Evolutionary conservation across 306 rosid genomes (phyloP).

Genomic region (Trifolium fragiferum): DNA sequence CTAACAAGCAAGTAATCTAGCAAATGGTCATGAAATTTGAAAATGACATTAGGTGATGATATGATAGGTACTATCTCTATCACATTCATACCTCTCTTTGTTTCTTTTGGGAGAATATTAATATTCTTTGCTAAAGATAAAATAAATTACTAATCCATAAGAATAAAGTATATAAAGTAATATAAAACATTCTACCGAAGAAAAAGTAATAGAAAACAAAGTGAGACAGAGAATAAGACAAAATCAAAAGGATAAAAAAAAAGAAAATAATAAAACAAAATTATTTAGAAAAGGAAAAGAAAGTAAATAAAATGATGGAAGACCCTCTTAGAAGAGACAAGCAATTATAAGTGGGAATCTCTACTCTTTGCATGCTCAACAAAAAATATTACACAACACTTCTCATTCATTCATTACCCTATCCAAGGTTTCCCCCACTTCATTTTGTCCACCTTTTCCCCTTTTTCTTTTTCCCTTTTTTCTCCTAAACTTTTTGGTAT

Average conservation of each 20-base stretch:
- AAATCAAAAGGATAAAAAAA: slow-evolving; percentile 25
- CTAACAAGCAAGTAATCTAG: slow-evolving; percentile 30
- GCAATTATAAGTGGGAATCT: slow-evolving; percentile 69
- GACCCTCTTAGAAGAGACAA: slow-evolving; percentile 57
- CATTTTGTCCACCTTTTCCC: slow-evolving; percentile 32
- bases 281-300: not conserved
- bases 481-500: slow-evolving; percentile 22
- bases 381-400: slow-evolving; percentile 21
- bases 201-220: slow-evolving; percentile 41
- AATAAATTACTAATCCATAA: slow-evolving; percentile 17
- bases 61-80: slow-evolving; percentile 12
- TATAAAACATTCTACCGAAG: not conserved
- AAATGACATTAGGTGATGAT: slow-evolving; percentile 19
- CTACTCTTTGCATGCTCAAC: slow-evolving; percentile 45
- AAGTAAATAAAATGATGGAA: slow-evolving; percentile 43
- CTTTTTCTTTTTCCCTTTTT: slow-evolving; percentile 8
- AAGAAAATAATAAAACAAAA: slow-evolving; percentile 24
- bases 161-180: not conserved
- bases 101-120: slow-evolving; percentile 34
- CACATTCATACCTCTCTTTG: slow-evolving; percentile 27
- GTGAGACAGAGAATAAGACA: slow-evolving; percentile 39
- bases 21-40: slow-evolving; percentile 29
- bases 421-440: slow-evolving; percentile 26
- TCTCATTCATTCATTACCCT: slow-evolving; percentile 9
- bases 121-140: slow-evolving; percentile 37